Evolutionary conservation across 352 stramenopile genomes (phyloP).

Genomic region (Phytophthora hybrid): DNA sequence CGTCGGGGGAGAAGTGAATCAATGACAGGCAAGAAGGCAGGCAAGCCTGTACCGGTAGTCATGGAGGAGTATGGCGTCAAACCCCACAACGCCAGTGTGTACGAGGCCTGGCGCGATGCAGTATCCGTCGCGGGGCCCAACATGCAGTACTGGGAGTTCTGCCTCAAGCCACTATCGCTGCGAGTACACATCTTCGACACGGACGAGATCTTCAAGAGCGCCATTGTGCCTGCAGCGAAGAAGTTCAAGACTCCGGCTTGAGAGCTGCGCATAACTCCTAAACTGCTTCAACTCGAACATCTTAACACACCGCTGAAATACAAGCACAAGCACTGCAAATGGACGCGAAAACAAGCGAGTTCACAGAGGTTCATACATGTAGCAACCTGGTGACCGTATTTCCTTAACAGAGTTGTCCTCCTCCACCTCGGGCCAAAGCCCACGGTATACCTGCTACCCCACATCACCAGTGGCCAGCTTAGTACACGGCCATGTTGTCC

Average conservation of each 20-base stretch:
- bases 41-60: conserved; percentile 15
- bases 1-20: conserved; percentile 17
- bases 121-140: conserved; percentile 1
- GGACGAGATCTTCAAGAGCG: background rate
- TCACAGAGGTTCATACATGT: too few relatives aligned
- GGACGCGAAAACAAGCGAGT: background rate
- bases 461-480: conserved; percentile 1
- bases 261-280: too few relatives aligned
- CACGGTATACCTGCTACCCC: background rate
- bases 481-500: conserved; percentile 54
- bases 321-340: background rate
- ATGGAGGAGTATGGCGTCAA: conserved; percentile 26
- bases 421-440: background rate
- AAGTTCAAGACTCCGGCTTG: background rate
- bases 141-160: conserved; percentile 29
- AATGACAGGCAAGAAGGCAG: conserved; percentile 4
- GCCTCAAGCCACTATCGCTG: conserved; percentile 10
- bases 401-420: background rate
- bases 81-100: conserved; percentile 21
- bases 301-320: background rate
- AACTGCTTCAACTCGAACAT: background rate
- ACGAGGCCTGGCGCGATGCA: conserved; percentile 18
- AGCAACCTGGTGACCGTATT: too few relatives aligned
- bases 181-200: background rate
- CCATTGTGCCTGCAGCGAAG: background rate